phyloP scores from a whole-genome alignment of 768 basidiomycete genomes.

The Lentinus tigrinus region DNA sequence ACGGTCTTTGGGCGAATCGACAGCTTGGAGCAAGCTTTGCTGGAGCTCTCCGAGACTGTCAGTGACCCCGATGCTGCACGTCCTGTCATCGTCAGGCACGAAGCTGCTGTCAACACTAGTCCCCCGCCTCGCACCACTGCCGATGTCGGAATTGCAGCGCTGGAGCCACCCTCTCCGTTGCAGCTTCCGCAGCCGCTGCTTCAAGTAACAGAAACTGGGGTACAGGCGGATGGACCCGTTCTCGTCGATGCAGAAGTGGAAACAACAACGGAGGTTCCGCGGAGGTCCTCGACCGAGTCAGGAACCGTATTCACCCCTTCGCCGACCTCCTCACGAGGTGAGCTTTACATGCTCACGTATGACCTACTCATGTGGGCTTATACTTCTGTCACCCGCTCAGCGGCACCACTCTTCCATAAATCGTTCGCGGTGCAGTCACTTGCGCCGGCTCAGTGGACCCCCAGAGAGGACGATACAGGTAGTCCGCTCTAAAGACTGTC shows the following conservation, averaged over 20 bases:
- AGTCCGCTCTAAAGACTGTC: neutral
- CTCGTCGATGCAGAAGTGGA: constrained; percentile 2
- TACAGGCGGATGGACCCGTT: neutral
- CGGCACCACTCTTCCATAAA: neutral
- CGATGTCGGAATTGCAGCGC: constrained; percentile 1
- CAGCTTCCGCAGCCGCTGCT: neutral
- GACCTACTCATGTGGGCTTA: neutral
- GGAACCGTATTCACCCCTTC: neutral
- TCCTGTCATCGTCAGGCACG: constrained; percentile 6
- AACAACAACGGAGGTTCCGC: neutral
- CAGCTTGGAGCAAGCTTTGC: constrained; percentile 8
- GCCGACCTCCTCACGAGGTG: neutral
- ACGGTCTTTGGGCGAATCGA: constrained; percentile 6
- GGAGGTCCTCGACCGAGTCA: neutral
- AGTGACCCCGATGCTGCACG: constrained; percentile 19
- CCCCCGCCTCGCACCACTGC: neutral
- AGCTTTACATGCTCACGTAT: neutral
- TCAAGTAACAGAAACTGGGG: neutral
- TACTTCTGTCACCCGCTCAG: neutral
- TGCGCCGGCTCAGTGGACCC: constrained; percentile 3
- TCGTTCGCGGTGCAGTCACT: neutral
- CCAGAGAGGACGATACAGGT: neutral
- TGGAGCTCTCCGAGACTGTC: constrained; percentile 14
- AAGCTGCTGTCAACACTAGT: constrained; percentile 11
- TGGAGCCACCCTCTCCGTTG: neutral